Evolutionary conservation across 352 stramenopile genomes (phyloP).

Genomic region (Phytophthora syringae): DNA sequence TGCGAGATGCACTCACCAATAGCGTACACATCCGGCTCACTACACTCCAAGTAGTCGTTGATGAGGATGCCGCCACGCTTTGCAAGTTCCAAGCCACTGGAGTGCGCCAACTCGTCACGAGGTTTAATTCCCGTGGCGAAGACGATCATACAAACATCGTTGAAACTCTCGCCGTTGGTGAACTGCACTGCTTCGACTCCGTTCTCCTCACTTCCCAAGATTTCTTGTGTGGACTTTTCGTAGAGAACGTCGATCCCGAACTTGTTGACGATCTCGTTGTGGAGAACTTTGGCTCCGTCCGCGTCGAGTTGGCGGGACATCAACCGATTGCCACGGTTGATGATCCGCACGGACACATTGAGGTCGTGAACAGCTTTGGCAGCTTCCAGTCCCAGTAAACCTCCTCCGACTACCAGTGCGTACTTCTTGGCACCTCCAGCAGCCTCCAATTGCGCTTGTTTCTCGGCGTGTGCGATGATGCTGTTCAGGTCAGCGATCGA

Average conservation of each 20-base stretch:
- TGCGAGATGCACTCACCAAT: conserved; percentile 92
- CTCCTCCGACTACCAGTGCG: conserved; percentile 70
- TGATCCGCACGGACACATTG: conserved; percentile 86
- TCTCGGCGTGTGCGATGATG: conserved; percentile 87
- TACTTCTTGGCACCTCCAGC: conserved; percentile 40
- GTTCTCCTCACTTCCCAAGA: conserved; percentile 50
- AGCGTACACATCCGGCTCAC: conserved; percentile 79
- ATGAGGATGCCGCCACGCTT: conserved; percentile 91
- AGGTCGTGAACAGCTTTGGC: conserved; percentile 93
- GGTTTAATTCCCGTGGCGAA: conserved; percentile 93
- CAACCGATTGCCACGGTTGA: conserved; percentile 91
- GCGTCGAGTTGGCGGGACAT: conserved; percentile 95
- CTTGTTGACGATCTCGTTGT: conserved; percentile 88
- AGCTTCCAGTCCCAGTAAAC: conserved; percentile 86
- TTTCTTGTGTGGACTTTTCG: conserved; percentile 80
- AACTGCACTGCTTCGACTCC: conserved; percentile 80
- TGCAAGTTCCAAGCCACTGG: conserved; percentile 69
- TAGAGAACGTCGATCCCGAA: conserved; percentile 90
- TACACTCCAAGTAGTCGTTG: conserved; percentile 88
- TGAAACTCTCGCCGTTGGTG: conserved; percentile 74
- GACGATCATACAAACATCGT: conserved; percentile 93
- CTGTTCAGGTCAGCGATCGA: conserved; percentile 92
- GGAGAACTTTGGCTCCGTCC: conserved; percentile 88
- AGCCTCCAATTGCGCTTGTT: conserved; percentile 41
- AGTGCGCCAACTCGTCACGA: conserved; percentile 86